Evolutionary conservation across 768 basidiomycete genomes (phyloP), one percentile per base, ranked within the genome.

Genomic region (Mrakia blollopis): DNA sequence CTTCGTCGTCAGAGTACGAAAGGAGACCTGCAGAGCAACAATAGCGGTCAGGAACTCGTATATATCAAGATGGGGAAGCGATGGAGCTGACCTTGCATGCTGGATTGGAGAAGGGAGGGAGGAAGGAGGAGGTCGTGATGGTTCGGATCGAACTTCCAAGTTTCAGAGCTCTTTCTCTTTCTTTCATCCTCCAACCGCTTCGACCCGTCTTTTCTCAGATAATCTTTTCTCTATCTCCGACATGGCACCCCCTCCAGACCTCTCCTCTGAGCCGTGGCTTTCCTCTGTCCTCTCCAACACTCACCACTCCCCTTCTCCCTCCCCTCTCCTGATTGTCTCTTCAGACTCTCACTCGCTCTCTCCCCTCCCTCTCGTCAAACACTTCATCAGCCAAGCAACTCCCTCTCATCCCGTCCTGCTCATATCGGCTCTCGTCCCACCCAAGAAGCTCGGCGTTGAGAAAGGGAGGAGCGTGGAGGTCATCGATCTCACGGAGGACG

Each of bases 261-360:
- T 68, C 35, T 68, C 65, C 25, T 39, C 35, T 41, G 65, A 68
- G 23, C 65, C 65, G 21, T 68, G 65, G 65, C 65, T 68, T 1
- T 14, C 14, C 1, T 41, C 35, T 3, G 37, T 68, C 10, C 65
- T 68, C 37, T 37, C 65, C 65, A 68, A 68, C 37, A 39, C 65
- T 16, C 65, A 68, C 25, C 65, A 68, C 65, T 37, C 65, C 18
- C 35, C 65, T 35, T 68, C 63, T 2, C 65, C 63, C 3, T 37
- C 67, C 1, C 74, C 74, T 2, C 74, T 75, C 25, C 52, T 70
- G 37, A 65, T 75, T 52, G 60, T 75, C 50, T 69, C 74, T 30
- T 75, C 74, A 1, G 65, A 65, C 5, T 57, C 74, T 18, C 74
- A 75, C 67, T 68, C 74, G 67, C 65, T 75, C 74, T 75, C 74